Conservation (phyloP, 1,284 basidiomycete genomes). For the Ganoderma resinaceum region DNA sequence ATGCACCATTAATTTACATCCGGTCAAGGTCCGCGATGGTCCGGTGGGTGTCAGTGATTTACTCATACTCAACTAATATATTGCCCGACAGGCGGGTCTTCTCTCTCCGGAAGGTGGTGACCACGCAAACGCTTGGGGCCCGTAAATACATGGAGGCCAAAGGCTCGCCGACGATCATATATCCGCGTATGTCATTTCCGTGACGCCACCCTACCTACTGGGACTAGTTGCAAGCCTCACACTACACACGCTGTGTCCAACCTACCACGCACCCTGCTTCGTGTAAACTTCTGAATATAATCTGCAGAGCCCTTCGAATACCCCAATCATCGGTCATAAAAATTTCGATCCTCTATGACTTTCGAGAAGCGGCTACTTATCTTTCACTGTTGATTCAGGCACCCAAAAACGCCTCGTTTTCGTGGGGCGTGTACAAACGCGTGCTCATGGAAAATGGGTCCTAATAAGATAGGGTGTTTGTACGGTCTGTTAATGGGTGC, state of each 20-base stretch:
- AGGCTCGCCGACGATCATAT: neutral
- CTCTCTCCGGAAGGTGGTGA: neutral
- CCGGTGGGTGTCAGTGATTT: neutral
- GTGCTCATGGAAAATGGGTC: neutral
- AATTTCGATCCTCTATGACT: neutral
- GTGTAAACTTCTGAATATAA: neutral
- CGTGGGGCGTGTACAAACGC: neutral
- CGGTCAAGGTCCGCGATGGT: neutral
- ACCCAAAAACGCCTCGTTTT: neutral
- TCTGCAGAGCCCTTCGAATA: neutral
- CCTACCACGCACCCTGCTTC: neutral
- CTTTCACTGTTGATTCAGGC: neutral
- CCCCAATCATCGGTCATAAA: neutral
- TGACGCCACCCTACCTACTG: neutral
- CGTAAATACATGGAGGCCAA: neutral
- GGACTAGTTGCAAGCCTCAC: neutral
- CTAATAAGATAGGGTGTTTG: neutral
- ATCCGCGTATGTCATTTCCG: neutral
- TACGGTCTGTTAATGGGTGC: neutral
- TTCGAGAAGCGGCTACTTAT: too few relatives aligned
- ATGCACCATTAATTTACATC: neutral
- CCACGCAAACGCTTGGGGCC: neutral
- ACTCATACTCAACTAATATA: too few relatives aligned
- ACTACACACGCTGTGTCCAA: neutral
- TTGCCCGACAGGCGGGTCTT: neutral